Evolutionary conservation across 345 rosid genomes (phyloP), one percentile per base, ranked within the genome.

Genomic region (Salix brachista): DNA sequence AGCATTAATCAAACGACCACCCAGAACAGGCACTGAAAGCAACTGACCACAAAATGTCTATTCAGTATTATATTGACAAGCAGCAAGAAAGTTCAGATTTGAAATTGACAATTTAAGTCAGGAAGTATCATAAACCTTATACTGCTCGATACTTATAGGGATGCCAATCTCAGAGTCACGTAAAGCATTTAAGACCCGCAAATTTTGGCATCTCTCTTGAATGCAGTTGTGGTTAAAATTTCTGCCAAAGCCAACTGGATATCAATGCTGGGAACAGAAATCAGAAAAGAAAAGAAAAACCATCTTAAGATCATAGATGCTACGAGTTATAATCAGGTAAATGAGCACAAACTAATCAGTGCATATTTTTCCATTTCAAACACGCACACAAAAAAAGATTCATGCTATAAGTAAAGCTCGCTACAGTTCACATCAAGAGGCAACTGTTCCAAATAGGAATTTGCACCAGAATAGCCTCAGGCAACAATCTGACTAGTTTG

Each of bases 1-100:
- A 62, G 94, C 89, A 87, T 96, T 96, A 80, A 96, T 90, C 82
- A 96, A 83, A 79, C 99, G 99, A 78, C 91, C 85, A 84, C 92
- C 86, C 86, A 96, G 86, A 76, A 96, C 97, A 70, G 91, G 77
- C 65, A 97, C 84, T 50, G 99, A 91, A 73, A 96, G 92, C 76
- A 90, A 86, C 98, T 96, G 91, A 42, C 73, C 75, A 72, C 72
- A 71, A 66, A 74, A 80, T 74, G 71, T 18, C 60, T 68, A 72
- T 74, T 86, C 79, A 85, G 84, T 21, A 71, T 48, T 67, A 65
- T 56, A 46, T 67, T 30, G 69, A 60, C 58, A 72, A 58, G 66
- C 3, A 62, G 66, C 5, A 69, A 18, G 32, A 56, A 83, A 39
- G 62, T 54, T 70, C 61, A 60, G 60, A 19, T 64, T 69, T 62